Percentiles rank a stretch among this genome's conserved stretches.
These are phyloP conservation scores for Blastobotrys aristatus DNA, from an alignment of 1,139 yeast genomes.

Conservation along the genomic window DNA sequence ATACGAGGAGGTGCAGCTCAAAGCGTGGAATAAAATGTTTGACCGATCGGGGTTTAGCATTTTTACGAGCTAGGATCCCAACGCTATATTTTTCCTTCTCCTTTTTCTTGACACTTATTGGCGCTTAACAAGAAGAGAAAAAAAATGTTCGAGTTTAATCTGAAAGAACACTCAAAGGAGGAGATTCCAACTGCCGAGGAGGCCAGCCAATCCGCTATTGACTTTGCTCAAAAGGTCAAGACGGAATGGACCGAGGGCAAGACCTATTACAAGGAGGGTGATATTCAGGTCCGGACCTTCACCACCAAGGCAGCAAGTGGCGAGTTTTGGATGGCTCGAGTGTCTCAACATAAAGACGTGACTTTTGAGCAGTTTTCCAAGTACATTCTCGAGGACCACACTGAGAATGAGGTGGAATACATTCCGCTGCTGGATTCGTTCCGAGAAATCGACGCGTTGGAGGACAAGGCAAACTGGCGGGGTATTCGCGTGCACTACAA, in stretches of 20 bases:
- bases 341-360: constrained; percentile 37
- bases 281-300: constrained; percentile 36
- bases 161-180: constrained; percentile 21
- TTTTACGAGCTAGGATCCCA: not conserved
- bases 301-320: constrained; percentile 31
- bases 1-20: not conserved
- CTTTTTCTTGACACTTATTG: not conserved
- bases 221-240: constrained; percentile 18
- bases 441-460: constrained; percentile 23
- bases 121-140: not conserved
- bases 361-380: constrained; percentile 30
- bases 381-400: constrained; percentile 34
- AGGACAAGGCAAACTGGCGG: constrained; percentile 27
- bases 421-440: constrained; percentile 37
- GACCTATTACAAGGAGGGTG: constrained; percentile 18
- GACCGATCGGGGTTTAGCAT: constrained; percentile 8
- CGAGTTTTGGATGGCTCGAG: constrained; percentile 46
- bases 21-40: not conserved
- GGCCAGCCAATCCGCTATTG: constrained; percentile 25
- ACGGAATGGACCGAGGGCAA: constrained; percentile 12
- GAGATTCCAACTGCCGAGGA: constrained; percentile 27
- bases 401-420: constrained; percentile 37
- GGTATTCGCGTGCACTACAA: constrained; percentile 41
- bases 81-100: not conserved
- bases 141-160: constrained; percentile 20